phyloP scores from a whole-genome alignment of 108 stramenopile species.

The Pseudonitzschia multistriata region DNA sequence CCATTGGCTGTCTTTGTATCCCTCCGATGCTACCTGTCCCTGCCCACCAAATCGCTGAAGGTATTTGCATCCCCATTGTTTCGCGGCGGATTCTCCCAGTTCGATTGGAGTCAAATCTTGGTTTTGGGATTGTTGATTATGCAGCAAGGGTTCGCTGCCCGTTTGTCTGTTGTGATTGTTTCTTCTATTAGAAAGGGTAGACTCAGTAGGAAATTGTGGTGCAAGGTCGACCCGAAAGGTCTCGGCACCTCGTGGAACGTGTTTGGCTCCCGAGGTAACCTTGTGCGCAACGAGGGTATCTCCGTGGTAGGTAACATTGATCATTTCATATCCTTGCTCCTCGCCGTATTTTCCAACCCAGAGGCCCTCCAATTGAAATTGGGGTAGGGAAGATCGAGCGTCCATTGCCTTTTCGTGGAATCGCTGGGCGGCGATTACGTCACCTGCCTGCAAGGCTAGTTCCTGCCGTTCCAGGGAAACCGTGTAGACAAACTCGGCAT shows the following conservation, averaged over 20 bases:
- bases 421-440: constrained; percentile 25
- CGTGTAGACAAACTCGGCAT: constrained; percentile 71
- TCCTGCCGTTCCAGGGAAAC: constrained; percentile 45
- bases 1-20: constrained; percentile 59
- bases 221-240: constrained; percentile 70
- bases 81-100: constrained; percentile 54
- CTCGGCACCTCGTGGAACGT: constrained; percentile 65
- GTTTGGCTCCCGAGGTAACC: constrained; percentile 65
- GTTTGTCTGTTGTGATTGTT: not conserved
- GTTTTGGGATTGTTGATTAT: not conserved
- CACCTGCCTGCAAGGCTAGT: constrained; percentile 38
- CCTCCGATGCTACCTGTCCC: constrained; percentile 73
- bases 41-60: constrained; percentile 57
- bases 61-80: constrained; percentile 66
- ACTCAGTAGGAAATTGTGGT: constrained; percentile 25
- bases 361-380: constrained; percentile 71
- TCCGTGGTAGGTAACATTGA: constrained; percentile 74
- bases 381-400: constrained; percentile 57
- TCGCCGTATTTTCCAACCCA: constrained; percentile 80
- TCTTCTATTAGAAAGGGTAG: too few species aligned
- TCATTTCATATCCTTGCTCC: constrained; percentile 77
- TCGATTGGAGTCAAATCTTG: constrained; percentile 60
- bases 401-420: constrained; percentile 35
- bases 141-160: not conserved
- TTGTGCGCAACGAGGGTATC: constrained; percentile 66